Evolutionary conservation across 2,329 filamentous ascomycete genomes (phyloP).

Genomic region (Monosporascus cannonballus): DNA sequence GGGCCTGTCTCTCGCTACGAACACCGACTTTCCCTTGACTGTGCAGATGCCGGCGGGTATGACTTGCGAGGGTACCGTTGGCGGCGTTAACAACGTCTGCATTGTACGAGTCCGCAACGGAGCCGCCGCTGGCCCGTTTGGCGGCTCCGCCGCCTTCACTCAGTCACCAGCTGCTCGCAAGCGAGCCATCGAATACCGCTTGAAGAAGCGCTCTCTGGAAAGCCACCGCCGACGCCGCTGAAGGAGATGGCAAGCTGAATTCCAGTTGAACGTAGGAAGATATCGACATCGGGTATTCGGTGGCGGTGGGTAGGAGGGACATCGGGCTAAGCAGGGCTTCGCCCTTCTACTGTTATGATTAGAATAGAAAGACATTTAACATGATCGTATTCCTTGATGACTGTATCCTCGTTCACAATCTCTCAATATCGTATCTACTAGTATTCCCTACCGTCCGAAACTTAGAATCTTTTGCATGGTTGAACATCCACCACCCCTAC

Average conservation of each 20-base stretch:
- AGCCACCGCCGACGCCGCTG: slow-evolving; percentile 16
- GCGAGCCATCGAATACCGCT: slow-evolving; percentile 52
- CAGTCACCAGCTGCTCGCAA: slow-evolving; percentile 52
- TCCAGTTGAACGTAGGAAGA: neutral
- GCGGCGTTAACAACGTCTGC: slow-evolving; percentile 56
- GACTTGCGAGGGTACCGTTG: slow-evolving; percentile 56
- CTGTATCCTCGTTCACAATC: no score
- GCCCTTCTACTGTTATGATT: no score
- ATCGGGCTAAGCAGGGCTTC: no score
- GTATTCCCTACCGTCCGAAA: no score
- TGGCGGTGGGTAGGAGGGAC: no score
- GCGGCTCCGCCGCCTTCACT: slow-evolving; percentile 60
- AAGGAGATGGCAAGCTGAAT: neutral
- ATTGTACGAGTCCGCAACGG: slow-evolving; percentile 58
- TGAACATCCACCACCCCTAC: no score
- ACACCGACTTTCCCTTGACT: slow-evolving; percentile 58
- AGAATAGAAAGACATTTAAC: no score
- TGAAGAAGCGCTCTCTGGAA: slow-evolving; percentile 28
- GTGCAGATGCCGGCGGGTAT: slow-evolving; percentile 62
- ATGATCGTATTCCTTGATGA: no score
- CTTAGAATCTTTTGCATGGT: no score
- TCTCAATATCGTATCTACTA: no score
- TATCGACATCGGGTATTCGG: no score
- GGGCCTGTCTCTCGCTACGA: slow-evolving; percentile 53
- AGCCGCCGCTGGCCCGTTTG: slow-evolving; percentile 59